Base-by-base conservation (phyloP, 2,329 filamentous ascomycete genomes). In the Colletotrichum plurivorum region DNA sequence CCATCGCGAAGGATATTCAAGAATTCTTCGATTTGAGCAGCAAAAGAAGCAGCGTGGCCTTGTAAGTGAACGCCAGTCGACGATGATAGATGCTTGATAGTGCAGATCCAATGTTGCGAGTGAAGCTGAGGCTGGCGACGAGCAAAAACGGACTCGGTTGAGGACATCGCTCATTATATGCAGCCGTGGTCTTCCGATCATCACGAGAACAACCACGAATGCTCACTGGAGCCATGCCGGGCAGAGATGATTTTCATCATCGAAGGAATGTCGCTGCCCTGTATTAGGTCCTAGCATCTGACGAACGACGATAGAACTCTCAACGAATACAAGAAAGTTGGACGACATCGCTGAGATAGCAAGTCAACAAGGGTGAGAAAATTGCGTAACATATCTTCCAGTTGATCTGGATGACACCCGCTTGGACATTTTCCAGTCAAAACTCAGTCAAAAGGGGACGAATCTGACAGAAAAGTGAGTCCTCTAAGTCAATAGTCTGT, bases 1-100 rank as follows among this genome's bases (percentile, higher is more conserved):
- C n/a, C 57, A 58, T 64, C 20, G 75, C 78, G 43, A 79, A 71
- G 12, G 75, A 76, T 22, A 7, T 9, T 57, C 2, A 43, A 7
- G 6, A n/a, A 15, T 15, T n/a, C 2, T 43, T 43, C 16, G 41
- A 15, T 43, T 5, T 6, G 41, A n/a, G 41, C 41, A 43, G 41
- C 10, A 43, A 16, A 15, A 43, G 41, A 8, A 43, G 41, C 13
- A n/a, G 16, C 15, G 13, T 6, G 41, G 5, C 6, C 10, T 43
- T 43, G 13, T 43, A n/a, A 43, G 41, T 43, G 13, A 5, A 43
- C 16, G 15, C 2, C 41, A n/a, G n/a, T 10, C 39, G 45, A 10
- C 39, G 45, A 10, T 25, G 22, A 10, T 15, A 22, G n/a, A 31
- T 13, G 7, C 36, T 36, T 60, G 27, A 18, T 25, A n/a, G 18